A percentile compares a stretch with the other conserved stretches of the same genome.
phyloP scores from a whole-genome alignment of 306 rosid genomes.

The Notholithocarpus densiflorus region DNA sequence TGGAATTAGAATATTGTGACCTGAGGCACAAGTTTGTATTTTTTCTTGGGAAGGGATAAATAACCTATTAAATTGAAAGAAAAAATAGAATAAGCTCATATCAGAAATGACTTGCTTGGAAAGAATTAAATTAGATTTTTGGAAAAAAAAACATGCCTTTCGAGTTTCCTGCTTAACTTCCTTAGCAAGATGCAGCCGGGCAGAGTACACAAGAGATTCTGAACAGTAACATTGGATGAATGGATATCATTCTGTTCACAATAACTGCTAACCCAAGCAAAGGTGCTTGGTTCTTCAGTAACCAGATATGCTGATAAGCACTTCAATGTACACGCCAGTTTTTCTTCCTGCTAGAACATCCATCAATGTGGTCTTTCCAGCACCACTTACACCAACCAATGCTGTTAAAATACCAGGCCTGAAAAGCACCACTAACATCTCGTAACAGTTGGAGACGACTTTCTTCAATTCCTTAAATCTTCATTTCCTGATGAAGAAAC shows the following conservation, averaged over 20 bases:
- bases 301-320: conserved; percentile 46
- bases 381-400: conserved; percentile 56
- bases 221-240: conserved; percentile 40
- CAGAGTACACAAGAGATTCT: conserved; percentile 50
- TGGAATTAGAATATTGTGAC: too few relatives aligned
- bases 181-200: conserved; percentile 48
- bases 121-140: not conserved
- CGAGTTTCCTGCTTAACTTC: conserved; percentile 32
- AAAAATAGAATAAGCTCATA: too few relatives aligned
- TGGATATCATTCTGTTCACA: conserved; percentile 57
- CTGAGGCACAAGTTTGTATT: too few relatives aligned
- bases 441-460: conserved; percentile 36
- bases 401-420: conserved; percentile 53
- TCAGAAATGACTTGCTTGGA: not conserved
- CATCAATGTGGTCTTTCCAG: conserved; percentile 60
- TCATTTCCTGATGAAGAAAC: conserved; percentile 37
- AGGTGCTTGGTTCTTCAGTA: conserved; percentile 49
- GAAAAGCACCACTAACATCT: conserved; percentile 49
- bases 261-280: conserved; percentile 45
- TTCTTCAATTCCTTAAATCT: conserved; percentile 35
- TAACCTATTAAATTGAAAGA: too few relatives aligned
- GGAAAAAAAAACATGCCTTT: conserved; percentile 31
- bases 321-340: conserved; percentile 53
- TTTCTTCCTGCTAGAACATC: conserved; percentile 58
- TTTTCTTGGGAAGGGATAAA: too few relatives aligned